Base-by-base conservation (phyloP, 768 basidiomycete species). In the Trametes maxima region DNA sequence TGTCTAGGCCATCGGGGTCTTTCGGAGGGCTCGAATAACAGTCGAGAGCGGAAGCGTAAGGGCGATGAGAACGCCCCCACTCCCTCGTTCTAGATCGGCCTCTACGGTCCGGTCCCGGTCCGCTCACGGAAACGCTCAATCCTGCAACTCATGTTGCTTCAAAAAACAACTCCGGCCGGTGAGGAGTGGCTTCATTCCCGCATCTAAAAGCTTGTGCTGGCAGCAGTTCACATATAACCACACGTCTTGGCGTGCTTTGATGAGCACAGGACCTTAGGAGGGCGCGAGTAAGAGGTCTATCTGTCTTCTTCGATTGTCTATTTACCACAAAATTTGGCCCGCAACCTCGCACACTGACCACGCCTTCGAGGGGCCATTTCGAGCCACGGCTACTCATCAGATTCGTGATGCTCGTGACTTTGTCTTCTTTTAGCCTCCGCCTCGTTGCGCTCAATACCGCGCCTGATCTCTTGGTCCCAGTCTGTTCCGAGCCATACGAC, bases 401-500 rank as follows among this genome's bases (percentile, higher is more conserved):
- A 4, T 0, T 25, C 25, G 7, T 17, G 19, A 21, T 45, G 54
- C 11, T 61, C 62, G 37, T 62, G 65, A 21, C 66, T 33, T 36
- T 56, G 59, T 2, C 70, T 57, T 3, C 69, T 53, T 47, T 69
- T 72, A 4, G 71, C 69, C 46, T 72, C 69, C 42, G 66, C 69
- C 25, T 55, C 36, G 57, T 72, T 72, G 35, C 80, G 69, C 37
- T 65, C 60, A 1, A 79, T 70, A 0, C 80, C 80, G 53, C 74
- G 77, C 55, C 66, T 66, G 16, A 83, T 67, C 61, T 83, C 82
- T 25, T 72, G 68, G 24, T 82, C 76, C 81, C 81, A 83, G 55
- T 82, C 66, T 13, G 82, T 83, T 0, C 78, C 78, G 17, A 80
- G 71, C 75, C 82, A 82, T 7, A 90, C 85, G 10, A 85, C 84